These are phyloP conservation scores for Lachancea thermotolerans DNA, from an alignment of 805 yeast species.

Conservation along the genomic window DNA sequence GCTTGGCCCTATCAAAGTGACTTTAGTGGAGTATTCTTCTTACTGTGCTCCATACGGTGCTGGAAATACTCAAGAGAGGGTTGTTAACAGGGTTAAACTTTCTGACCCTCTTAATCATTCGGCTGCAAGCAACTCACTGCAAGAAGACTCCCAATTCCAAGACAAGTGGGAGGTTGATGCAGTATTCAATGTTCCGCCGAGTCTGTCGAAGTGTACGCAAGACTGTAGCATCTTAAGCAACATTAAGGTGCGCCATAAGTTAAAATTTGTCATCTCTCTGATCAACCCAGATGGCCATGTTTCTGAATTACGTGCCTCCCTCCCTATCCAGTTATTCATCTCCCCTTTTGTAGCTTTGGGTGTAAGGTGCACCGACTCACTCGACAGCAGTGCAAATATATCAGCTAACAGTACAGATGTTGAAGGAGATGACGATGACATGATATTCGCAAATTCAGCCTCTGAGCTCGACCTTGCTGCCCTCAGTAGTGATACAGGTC, in stretches of 20 bases:
- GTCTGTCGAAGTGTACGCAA: slow-evolving; percentile 72
- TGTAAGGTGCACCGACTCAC: slow-evolving; percentile 17
- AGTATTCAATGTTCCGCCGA: slow-evolving; percentile 58
- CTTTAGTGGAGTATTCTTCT: slow-evolving; percentile 60
- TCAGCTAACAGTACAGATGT: slow-evolving; percentile 16
- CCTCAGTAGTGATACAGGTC: slow-evolving; percentile 3
- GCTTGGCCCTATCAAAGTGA: slow-evolving; percentile 65
- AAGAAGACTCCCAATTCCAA: slow-evolving; percentile 26
- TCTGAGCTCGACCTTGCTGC: slow-evolving; percentile 27
- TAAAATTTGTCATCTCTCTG: slow-evolving; percentile 73
- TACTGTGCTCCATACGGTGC: slow-evolving; percentile 54
- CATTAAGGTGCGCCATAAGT: slow-evolving; percentile 81
- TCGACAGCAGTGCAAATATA: slow-evolving; percentile 10
- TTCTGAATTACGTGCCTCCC: slow-evolving; percentile 83
- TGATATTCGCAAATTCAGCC: slow-evolving; percentile 34
- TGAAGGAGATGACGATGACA: slow-evolving; percentile 30
- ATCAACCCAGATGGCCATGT: slow-evolving; percentile 87
- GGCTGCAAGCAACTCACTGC: slow-evolving; percentile 22
- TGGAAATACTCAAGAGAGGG: slow-evolving; percentile 55
- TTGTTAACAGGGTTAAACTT: slow-evolving; percentile 46
- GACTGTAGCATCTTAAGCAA: slow-evolving; percentile 69
- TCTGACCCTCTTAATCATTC: slow-evolving; percentile 36
- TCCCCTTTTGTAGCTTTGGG: slow-evolving; percentile 73
- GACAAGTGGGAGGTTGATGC: slow-evolving; percentile 74
- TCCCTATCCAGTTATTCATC: slow-evolving; percentile 72